Evolutionary conservation across 495 filamentous ascomycete species (phyloP), one percentile per base, ranked within the genome.

Genomic region (Tuber umbilicatum): DNA sequence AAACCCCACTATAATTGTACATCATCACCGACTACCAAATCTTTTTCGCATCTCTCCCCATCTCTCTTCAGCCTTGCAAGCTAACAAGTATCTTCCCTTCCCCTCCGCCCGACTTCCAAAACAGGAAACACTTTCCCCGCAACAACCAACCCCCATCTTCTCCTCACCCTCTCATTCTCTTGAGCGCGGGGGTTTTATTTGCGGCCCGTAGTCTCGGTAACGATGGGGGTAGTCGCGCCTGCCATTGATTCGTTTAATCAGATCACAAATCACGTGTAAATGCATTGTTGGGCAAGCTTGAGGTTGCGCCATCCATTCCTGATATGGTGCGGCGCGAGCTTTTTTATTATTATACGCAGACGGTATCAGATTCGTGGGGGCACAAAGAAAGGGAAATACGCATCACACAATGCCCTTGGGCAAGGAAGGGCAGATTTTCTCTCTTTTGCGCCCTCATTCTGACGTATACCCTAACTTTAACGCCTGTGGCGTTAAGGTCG

Each of bases 201-300:
- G 55, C 27, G 27, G 55, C 55, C 55, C 55, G 27, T 7, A 4
- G 55, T 64, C 27, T 35, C 27, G 55, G 55, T 64, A 35, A 35
- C 27, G 12, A 17, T 64, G 10, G 47, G 23, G 12, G 55, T 17
- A 64, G 14, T 35, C 4, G n/a, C 27, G 5, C 14, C 55, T 5
- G 55, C 14, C 5, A 64, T 64, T 64, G n/a, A 27, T 27, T 64
- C 55, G 55, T 64, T 35, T 64, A 64, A 35, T 64, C 55, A 12
- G n/a, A 35, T 64, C 55, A 64, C 27, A 64, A 64, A 64, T 64
- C 55, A 64, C 55, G 55, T 64, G 55, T 31, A 64, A 17, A 64
- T 64, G 0, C 10, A 4, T 2, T 64, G 12, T 27, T 17, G 14
- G 55, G 55, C 2, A 1, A 14, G 55, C 1, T 50, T 10, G 0